Evolutionary conservation across 2,329 filamentous ascomycete species (phyloP), one percentile per base, ranked within the genome.

Genomic region (Exophiala dermatitidis): DNA sequence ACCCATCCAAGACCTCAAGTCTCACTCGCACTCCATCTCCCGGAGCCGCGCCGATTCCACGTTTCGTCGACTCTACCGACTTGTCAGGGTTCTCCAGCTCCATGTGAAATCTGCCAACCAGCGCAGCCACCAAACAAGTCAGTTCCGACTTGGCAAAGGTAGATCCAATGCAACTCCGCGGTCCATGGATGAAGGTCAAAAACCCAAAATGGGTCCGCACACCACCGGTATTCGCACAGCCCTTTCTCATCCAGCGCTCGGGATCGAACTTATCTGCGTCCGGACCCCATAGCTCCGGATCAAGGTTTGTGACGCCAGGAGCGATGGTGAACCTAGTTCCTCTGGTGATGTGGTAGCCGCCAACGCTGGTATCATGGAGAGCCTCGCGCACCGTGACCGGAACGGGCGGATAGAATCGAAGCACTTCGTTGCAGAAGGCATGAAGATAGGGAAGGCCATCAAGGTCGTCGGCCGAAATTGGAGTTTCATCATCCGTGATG

Each of bases 81-180:
- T 69, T 70, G 49, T 74, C 69, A 29, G 73, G 74, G 70, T 88
- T 80, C 63, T 86, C 83, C 64, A 82, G 70, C 66, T 83, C 78
- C 56, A 82, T 78, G 63, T 78, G 70, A 28, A 56, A 55, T 8
- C 48, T 45, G 4, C 34, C 46, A n/a, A 90, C 77, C 77, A 86
- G 82, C 6, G 80, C 77, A 26, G 89, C 90, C 47, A 96, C 66
- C 57, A 96, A 71, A 65, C 86, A 91, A n/a, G 87, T 88, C 69
- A 95, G 86, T 74, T 96, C 90, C 0, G 84, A 81, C 66, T 82
- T 85, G 0, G 90, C 86, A 70, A 64, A 64, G n/a, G 47, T 56
- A 45, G 59, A 52, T 6, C 62, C 62, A 28, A 64, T 64, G 31
- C 62, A 64, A 38, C 58, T 61, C 3, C 60, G 50, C 9, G 58